These are phyloP conservation scores for Phytomonas sp. DNA, from an alignment of 208 protist species.

Conservation along the genomic window DNA sequence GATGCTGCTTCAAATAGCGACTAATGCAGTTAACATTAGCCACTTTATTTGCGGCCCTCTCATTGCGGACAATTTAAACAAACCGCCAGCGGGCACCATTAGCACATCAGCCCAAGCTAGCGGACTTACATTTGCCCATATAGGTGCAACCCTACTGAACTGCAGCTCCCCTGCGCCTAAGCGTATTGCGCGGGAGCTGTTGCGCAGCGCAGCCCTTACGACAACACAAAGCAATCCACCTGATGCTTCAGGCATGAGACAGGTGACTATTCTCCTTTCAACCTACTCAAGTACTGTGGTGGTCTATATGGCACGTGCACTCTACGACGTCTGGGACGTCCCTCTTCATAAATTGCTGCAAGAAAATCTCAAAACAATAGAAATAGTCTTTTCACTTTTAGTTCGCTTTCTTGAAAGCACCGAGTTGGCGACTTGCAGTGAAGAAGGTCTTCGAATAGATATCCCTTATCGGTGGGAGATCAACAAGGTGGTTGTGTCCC, in stretches of 20 bases:
- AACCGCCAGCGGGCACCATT: neutral
- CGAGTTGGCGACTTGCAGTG: neutral
- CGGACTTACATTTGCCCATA: slow-evolving; percentile 34
- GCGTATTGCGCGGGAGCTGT: slow-evolving; percentile 49
- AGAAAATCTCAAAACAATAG: slow-evolving; percentile 8
- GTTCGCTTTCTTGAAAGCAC: slow-evolving; percentile 7
- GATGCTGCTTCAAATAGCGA: slow-evolving; percentile 87
- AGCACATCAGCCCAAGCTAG: slow-evolving; percentile 15
- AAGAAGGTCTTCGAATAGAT: slow-evolving; percentile 13
- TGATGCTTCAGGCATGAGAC: slow-evolving; percentile 12
- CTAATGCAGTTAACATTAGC: slow-evolving; percentile 18
- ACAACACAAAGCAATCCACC: slow-evolving; percentile 15
- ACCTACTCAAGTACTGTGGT: slow-evolving; percentile 54
- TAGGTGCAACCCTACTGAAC: slow-evolving; percentile 38
- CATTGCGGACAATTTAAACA: neutral
- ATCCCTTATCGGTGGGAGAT: slow-evolving; percentile 37
- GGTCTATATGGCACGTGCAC: slow-evolving; percentile 47
- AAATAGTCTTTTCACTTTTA: slow-evolving; percentile 14
- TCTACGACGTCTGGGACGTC: slow-evolving; percentile 66
- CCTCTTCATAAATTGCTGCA: slow-evolving; percentile 25
- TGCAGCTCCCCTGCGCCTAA: slow-evolving; percentile 38
- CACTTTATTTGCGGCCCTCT: neutral
- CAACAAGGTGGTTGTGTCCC: slow-evolving; percentile 27
- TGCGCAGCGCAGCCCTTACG: slow-evolving; percentile 47
- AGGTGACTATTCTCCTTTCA: slow-evolving; percentile 59